Base-by-base conservation (phyloP, 2,329 filamentous ascomycete genomes). In the Fusarium pseudocircinatum region DNA sequence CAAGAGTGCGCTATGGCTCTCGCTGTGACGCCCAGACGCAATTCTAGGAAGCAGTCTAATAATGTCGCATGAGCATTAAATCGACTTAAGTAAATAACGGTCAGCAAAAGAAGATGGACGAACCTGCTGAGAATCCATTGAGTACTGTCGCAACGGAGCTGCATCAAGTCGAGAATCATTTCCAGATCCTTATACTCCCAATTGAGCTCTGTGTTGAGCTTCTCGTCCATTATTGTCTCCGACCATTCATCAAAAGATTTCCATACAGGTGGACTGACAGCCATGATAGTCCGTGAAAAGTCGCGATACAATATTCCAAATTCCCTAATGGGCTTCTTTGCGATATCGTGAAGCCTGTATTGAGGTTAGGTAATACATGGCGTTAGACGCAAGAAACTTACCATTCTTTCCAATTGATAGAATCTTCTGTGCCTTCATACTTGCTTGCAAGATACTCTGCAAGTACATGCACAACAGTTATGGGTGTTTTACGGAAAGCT, bases 361-460 rank as follows among this genome's bases (percentile, higher is more conserved):
- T 20, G 26, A 30, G 18, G 36, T 54, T n/a, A 59, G 42, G 26
- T 16, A n/a, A 47, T 14, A 11, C 24, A 39, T 12, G 10, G 16
- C 24, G 28, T 30, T 20, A 10, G 7, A 11, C 15, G 9, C 18
- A 24, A 34, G 14, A n/a, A 18, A 56, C 68, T 22, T 34, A 69
- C 70, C 60, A 64, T n/a, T 49, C 32, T 9, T 62, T 22, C 70
- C 70, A 72, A 3, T 69, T 34, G 14, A 73, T 53, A 7, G 22
- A 26, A 16, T 49, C 11, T 20, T 43, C 57, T 30, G 53, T 36
- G 4, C 22, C 43, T 24, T 28, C n/a, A 20, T 57, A 44, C 18
- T 28, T 60, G 11, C 24, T 47, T 13, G 18, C 30, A 26, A 72
- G 36, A 18, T 59, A 32, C 24, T 37, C 37, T 47, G 22, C 24